Conservation (phyloP, 2,329 filamentous ascomycete genomes). For the Dactylellina drechsleri region DNA sequence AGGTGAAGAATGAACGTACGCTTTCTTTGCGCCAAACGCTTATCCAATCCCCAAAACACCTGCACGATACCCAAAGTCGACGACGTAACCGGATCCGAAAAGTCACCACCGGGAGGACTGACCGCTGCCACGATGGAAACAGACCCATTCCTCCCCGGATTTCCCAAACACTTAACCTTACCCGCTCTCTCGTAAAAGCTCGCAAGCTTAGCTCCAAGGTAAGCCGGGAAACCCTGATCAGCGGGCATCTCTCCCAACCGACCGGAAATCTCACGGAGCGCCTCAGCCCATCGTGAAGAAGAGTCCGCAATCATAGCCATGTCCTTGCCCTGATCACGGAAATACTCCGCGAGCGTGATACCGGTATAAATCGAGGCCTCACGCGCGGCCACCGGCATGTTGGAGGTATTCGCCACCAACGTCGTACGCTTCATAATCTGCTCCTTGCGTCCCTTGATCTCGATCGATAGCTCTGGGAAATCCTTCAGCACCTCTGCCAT, state of each 20-base stretch:
- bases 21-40: conserved; percentile 54
- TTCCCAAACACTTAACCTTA: conserved; percentile 83
- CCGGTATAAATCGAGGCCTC: conserved; percentile 99
- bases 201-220: conserved; percentile 93
- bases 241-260: conserved; percentile 99
- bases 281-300: conserved; percentile 97
- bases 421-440: conserved; percentile 99
- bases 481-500: conserved; percentile 99
- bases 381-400: conserved; percentile 98
- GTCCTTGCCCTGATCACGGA: conserved; percentile 94
- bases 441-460: conserved; percentile 91
- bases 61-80: conserved; percentile 96
- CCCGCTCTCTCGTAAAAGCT: conserved; percentile 99
- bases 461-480: conserved; percentile 96
- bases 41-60: conserved; percentile 86
- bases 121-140: conserved; percentile 98
- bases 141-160: conserved; percentile 86
- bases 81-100: conserved; percentile 95
- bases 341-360: conserved; percentile 95
- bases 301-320: conserved; percentile 99
- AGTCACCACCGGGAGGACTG: conserved; percentile 97
- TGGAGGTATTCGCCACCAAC: conserved; percentile 98
- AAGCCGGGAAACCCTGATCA: conserved; percentile 98
- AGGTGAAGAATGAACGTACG: conserved; percentile 22
- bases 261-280: conserved; percentile 97